phyloP scores from a whole-genome alignment of 1,139 yeast genomes.

The Meyerozyma carpophila region DNA sequence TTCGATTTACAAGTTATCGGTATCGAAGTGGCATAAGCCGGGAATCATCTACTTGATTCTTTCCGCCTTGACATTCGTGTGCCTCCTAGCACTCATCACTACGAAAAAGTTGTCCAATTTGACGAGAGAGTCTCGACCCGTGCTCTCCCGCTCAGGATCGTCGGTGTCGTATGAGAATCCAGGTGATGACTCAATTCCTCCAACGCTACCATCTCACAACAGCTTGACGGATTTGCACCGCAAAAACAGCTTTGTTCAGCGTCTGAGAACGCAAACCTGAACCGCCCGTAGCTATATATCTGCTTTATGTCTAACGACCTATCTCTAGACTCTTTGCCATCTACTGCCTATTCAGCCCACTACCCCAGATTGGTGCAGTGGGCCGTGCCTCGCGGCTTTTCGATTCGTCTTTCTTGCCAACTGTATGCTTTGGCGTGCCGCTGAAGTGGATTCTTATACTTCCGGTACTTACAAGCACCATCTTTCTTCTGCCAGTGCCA shows the following conservation, averaged over 20 bases:
- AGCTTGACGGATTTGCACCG: slow-evolving; percentile 6
- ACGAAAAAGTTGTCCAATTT: slow-evolving; percentile 4
- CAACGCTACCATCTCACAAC: background rate
- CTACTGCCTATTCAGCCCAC: background rate
- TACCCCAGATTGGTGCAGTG: background rate
- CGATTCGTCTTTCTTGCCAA: background rate
- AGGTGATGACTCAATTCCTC: slow-evolving; percentile 1
- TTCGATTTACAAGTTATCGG: slow-evolving; percentile 25
- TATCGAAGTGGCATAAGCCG: slow-evolving; percentile 6
- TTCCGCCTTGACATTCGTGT: background rate
- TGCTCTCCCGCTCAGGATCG: slow-evolving; percentile 4
- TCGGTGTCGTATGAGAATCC: slow-evolving; percentile 3
- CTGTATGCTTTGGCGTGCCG: background rate
- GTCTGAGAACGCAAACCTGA: slow-evolving; percentile 1
- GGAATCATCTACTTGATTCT: slow-evolving; percentile 6
- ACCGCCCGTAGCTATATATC: background rate
- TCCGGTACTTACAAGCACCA: background rate
- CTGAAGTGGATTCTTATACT: background rate
- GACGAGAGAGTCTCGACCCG: slow-evolving; percentile 3
- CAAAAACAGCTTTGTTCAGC: slow-evolving; percentile 6
- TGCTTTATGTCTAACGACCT: background rate
- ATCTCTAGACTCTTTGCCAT: background rate
- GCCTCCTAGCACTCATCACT: background rate
- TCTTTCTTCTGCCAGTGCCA: background rate
- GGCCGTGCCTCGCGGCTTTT: background rate